phyloP scores from a whole-genome alignment of 179 eudicot species.

The Kewa caespitosa region DNA sequence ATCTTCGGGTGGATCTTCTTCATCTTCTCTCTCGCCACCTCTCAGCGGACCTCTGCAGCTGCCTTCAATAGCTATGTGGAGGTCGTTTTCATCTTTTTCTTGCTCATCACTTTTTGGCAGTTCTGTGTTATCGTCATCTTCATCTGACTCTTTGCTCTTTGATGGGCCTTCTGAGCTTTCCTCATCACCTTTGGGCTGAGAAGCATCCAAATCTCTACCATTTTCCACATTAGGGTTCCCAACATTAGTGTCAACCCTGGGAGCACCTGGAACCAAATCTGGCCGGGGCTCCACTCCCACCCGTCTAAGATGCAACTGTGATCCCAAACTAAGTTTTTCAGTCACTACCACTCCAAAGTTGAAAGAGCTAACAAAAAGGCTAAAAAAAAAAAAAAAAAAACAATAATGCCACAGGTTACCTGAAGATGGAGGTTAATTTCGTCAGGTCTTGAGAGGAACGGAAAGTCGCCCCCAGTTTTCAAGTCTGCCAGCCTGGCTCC shows the following conservation, averaged over 20 bases:
- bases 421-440: slow-evolving; percentile 98
- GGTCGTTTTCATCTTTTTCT: slow-evolving; percentile 21
- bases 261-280: slow-evolving; percentile 58
- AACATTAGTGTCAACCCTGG: slow-evolving; percentile 38
- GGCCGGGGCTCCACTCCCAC: slow-evolving; percentile 86
- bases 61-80: slow-evolving; percentile 30
- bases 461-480: slow-evolving; percentile 94
- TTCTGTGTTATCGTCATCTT: slow-evolving; percentile 28
- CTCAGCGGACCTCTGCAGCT: slow-evolving; percentile 32
- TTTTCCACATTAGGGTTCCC: slow-evolving; percentile 39
- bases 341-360: neutral
- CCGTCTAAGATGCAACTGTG: slow-evolving; percentile 89
- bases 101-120: slow-evolving; percentile 25
- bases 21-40: slow-evolving; percentile 30
- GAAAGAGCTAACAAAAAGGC: neutral
- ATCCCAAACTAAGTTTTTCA: neutral
- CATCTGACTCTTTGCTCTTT: slow-evolving; percentile 20
- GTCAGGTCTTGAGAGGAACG: slow-evolving; percentile 94
- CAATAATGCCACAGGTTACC: slow-evolving; percentile 37
- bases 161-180: slow-evolving; percentile 31
- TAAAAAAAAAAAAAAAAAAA: neutral
- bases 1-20: slow-evolving; percentile 33
- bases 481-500: slow-evolving; percentile 86
- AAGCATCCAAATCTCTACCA: slow-evolving; percentile 6
- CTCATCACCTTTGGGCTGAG: slow-evolving; percentile 16